Evolutionary conservation across 768 basidiomycete genomes (phyloP).

Genomic region (Vishniacozyma victoriae): DNA sequence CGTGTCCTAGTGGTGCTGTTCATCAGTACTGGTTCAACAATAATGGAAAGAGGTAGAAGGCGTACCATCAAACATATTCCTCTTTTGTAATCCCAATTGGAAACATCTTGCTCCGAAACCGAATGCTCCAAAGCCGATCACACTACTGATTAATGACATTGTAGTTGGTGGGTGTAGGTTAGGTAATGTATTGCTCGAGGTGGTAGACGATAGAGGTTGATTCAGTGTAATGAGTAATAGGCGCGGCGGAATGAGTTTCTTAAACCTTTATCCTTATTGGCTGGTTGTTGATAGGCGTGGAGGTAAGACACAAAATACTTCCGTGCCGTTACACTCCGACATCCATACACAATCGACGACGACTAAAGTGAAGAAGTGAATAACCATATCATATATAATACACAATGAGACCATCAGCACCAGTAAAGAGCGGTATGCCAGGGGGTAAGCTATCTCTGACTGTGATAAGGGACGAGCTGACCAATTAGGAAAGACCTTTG

Average conservation of each 20-base stretch:
- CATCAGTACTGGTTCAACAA: background rate
- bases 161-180: conserved; percentile 42
- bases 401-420: conserved; percentile 52
- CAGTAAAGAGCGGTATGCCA: conserved; percentile 64
- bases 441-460: conserved; percentile 56
- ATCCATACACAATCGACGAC: background rate
- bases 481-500: conserved; percentile 68
- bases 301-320: too few relatives aligned
- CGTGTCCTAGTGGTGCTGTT: conserved; percentile 35
- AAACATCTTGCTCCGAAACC: conserved; percentile 78
- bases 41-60: too few relatives aligned
- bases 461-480: background rate
- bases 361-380: background rate
- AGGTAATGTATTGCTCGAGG: background rate
- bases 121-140: conserved; percentile 74
- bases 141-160: conserved; percentile 73
- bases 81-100: conserved; percentile 77
- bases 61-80: conserved; percentile 74
- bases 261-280: too few relatives aligned
- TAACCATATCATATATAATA: conserved; percentile 8
- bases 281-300: too few relatives aligned
- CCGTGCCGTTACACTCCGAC: background rate
- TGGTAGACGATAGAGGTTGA: background rate
- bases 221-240: too few relatives aligned
- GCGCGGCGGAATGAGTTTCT: too few relatives aligned